Evolutionary conservation across 352 stramenopile species (phyloP).

Genomic region (Phytophthora tentaculata): DNA sequence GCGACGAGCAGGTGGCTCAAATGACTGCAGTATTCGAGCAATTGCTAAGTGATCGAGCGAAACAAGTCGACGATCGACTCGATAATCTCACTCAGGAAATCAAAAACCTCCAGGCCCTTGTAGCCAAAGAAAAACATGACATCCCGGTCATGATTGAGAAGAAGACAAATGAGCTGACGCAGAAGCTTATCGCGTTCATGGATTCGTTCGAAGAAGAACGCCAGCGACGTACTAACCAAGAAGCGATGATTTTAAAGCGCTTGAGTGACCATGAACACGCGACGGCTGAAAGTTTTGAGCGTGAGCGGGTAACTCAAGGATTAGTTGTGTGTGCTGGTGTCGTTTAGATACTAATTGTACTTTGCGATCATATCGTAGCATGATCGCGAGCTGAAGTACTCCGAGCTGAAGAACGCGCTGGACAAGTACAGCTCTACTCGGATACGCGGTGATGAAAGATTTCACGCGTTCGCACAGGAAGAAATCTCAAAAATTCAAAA

Average conservation of each 20-base stretch:
- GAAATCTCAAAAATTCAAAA: conserved; percentile 86
- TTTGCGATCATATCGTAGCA: conserved; percentile 18
- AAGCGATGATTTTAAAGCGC: conserved; percentile 92
- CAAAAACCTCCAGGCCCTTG: conserved; percentile 74
- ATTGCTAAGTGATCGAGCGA: conserved; percentile 81
- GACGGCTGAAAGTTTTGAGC: conserved; percentile 75
- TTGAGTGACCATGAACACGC: conserved; percentile 88
- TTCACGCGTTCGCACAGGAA: conserved; percentile 71
- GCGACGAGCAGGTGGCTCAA: conserved; percentile 85
- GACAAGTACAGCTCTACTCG: conserved; percentile 75
- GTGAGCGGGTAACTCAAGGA: conserved; percentile 50
- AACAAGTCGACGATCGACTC: conserved; percentile 78
- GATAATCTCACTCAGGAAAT: conserved; percentile 81
- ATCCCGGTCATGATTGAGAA: conserved; percentile 92
- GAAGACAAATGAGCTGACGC: conserved; percentile 88
- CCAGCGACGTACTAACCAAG: conserved; percentile 76
- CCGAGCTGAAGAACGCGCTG: conserved; percentile 70
- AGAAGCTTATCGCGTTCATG: conserved; percentile 91
- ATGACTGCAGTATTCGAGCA: conserved; percentile 86
- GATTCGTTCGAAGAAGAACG: conserved; percentile 90
- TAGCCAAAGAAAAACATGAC: conserved; percentile 87
- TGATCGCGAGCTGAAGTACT: conserved; percentile 68
- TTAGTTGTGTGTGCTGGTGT: too few species aligned
- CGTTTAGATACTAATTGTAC: not conserved
- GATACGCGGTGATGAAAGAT: conserved; percentile 79